Evolutionary conservation across 495 filamentous ascomycete species (phyloP).

Genomic region (Evansstolkia leycettana): DNA sequence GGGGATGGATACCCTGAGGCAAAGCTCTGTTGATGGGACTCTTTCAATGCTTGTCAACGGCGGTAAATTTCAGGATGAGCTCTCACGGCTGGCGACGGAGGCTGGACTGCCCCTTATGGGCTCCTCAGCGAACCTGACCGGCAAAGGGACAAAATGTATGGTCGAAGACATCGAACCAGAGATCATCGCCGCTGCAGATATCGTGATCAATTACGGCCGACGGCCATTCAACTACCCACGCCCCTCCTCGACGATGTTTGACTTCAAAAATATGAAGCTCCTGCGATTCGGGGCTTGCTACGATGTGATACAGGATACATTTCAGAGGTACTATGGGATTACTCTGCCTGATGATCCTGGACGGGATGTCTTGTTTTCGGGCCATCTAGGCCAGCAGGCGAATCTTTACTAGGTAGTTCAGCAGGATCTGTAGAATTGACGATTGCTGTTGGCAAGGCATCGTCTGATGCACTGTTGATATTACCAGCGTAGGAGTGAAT

Average conservation of each 20-base stretch:
- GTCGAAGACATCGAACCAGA: constrained; percentile 21
- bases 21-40: constrained; percentile 9
- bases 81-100: constrained; percentile 8
- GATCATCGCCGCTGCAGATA: constrained; percentile 11
- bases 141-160: constrained; percentile 12
- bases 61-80: constrained; percentile 12
- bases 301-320: constrained; percentile 16
- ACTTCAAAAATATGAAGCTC: constrained; percentile 14
- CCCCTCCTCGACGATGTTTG: constrained; percentile 19
- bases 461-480: no score
- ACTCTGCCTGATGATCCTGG: constrained; percentile 14
- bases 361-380: constrained; percentile 5
- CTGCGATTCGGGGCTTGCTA: constrained; percentile 22
- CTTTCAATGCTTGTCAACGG: constrained; percentile 18
- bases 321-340: constrained; percentile 12
- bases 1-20: not conserved
- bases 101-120: constrained; percentile 11
- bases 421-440: no score
- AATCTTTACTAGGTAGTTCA: no score
- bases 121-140: constrained; percentile 17
- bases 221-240: constrained; percentile 13
- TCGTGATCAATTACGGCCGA: constrained; percentile 19
- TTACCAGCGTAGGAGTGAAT: no score
- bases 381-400: no score
- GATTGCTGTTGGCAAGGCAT: no score